Evolutionary conservation across 1,139 yeast species (phyloP).

Genomic region (Hansenula sp.): DNA sequence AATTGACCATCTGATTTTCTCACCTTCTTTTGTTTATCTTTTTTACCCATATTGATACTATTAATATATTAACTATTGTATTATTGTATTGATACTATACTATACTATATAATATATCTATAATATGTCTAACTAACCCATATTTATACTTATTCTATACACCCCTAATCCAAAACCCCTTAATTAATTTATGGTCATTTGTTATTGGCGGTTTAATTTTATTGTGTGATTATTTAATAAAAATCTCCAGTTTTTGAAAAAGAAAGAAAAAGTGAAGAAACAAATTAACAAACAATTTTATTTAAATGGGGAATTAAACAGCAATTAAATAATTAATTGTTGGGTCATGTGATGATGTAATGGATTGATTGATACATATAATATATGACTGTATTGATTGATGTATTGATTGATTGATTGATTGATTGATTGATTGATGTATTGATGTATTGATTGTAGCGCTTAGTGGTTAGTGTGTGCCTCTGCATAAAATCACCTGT

Average conservation of each 20-base stretch:
- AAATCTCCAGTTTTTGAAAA: constrained; percentile 3
- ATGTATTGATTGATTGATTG: no score
- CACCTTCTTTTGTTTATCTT: constrained; percentile 18
- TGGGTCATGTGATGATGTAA: no score
- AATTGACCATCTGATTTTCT: constrained; percentile 13
- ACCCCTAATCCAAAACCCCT: background rate
- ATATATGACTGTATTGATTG: no score
- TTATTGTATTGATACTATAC: background rate
- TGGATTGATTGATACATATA: no score
- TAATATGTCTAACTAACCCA: no score
- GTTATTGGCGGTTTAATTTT: background rate
- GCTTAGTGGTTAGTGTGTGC: no score
- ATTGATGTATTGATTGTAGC: no score
- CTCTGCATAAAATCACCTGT: no score
- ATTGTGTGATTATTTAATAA: constrained; percentile 1
- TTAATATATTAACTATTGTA: constrained; percentile 18
- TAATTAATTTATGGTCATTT: background rate
- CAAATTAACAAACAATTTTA: background rate
- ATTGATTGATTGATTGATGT: no score
- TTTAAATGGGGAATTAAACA: no score
- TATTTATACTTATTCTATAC: background rate
- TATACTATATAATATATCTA: no score
- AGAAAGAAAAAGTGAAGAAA: background rate
- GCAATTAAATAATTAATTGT: no score
- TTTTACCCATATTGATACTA: constrained; percentile 22